These are phyloP conservation scores for Saksenaea oblongispora DNA, from an alignment of 371 early-diverging fungal species.

Conservation along the genomic window DNA sequence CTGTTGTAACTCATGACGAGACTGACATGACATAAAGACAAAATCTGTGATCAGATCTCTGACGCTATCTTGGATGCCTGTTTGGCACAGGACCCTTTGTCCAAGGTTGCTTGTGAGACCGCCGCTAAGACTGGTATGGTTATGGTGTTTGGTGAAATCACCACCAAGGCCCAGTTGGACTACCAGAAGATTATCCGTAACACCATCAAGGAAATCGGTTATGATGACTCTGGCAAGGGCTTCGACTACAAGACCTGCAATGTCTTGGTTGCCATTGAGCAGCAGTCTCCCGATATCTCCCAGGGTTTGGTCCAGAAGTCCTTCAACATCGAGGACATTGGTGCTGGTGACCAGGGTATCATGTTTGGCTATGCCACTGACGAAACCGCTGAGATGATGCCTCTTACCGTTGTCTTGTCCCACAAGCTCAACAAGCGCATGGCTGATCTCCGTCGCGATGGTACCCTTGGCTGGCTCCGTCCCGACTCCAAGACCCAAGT, in stretches of 20 bases:
- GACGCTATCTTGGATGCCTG: conserved; percentile 99
- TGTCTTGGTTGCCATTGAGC: conserved; percentile 98
- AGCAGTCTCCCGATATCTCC: conserved; percentile 99
- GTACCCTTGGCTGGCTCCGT: conserved; percentile 90
- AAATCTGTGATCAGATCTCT: conserved; percentile 99
- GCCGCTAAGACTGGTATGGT: conserved; percentile 99
- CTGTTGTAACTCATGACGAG: background rate
- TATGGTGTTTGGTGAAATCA: conserved; percentile 99
- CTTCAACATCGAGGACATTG: conserved; percentile 92
- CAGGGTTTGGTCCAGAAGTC: conserved; percentile 93
- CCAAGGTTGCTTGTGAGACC: conserved; percentile 99
- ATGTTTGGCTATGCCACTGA: conserved; percentile 98
- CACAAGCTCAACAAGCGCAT: conserved; percentile 97
- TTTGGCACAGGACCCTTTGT: conserved; percentile 92
- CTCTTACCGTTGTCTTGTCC: conserved; percentile 92
- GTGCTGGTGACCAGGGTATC: conserved; percentile 99
- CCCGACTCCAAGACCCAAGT: conserved; percentile 99
- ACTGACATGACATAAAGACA: conserved; percentile 67
- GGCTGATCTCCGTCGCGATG: conserved; percentile 93
- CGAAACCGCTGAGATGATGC: conserved; percentile 99
- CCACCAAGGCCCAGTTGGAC: conserved; percentile 96
- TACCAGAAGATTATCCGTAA: conserved; percentile 98
- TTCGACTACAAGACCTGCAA: conserved; percentile 99
- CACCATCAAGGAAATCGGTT: conserved; percentile 98
- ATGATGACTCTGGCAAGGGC: conserved; percentile 96